phyloP scores from a whole-genome alignment of 352 stramenopile species.

The Phytophthora citrophthora region DNA sequence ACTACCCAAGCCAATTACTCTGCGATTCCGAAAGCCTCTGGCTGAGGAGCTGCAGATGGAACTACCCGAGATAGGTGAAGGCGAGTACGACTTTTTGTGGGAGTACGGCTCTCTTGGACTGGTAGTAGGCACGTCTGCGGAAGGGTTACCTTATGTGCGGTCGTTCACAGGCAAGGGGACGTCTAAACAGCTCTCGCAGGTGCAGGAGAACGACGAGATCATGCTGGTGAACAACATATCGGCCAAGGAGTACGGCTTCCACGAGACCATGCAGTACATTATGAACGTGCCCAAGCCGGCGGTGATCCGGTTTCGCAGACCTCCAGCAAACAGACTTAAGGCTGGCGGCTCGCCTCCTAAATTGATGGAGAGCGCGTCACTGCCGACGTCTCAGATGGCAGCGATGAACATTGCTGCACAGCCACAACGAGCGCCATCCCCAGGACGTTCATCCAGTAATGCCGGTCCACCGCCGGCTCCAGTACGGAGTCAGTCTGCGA shows the following conservation, averaged over 20 bases:
- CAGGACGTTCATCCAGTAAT: constrained; percentile 4
- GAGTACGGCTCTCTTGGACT: constrained; percentile 79
- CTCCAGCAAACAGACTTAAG: constrained; percentile 29
- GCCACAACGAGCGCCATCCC: constrained; percentile 24
- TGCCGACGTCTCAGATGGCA: constrained; percentile 32
- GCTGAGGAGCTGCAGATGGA: constrained; percentile 53
- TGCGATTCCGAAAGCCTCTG: constrained; percentile 75
- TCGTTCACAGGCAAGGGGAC: constrained; percentile 85
- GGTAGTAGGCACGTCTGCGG: constrained; percentile 64
- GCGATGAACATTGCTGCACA: constrained; percentile 17
- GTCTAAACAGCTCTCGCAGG: constrained; percentile 68
- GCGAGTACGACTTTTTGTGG: constrained; percentile 89
- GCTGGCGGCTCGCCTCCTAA: constrained; percentile 11
- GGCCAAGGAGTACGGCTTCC: constrained; percentile 63
- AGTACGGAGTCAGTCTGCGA: constrained; percentile 16
- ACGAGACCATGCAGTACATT: constrained; percentile 85
- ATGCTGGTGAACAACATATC: constrained; percentile 78
- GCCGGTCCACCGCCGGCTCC: constrained; percentile 10
- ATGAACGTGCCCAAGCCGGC: constrained; percentile 86
- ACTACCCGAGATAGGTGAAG: constrained; percentile 54
- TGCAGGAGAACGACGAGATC: constrained; percentile 83
- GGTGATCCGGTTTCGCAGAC: constrained; percentile 73
- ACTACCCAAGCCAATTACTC: constrained; percentile 77
- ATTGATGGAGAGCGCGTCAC: constrained; percentile 10
- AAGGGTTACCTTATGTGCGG: constrained; percentile 72